phyloP scores from a whole-genome alignment of 2,329 filamentous ascomycete species.

The Sclerotinia subarctica region DNA sequence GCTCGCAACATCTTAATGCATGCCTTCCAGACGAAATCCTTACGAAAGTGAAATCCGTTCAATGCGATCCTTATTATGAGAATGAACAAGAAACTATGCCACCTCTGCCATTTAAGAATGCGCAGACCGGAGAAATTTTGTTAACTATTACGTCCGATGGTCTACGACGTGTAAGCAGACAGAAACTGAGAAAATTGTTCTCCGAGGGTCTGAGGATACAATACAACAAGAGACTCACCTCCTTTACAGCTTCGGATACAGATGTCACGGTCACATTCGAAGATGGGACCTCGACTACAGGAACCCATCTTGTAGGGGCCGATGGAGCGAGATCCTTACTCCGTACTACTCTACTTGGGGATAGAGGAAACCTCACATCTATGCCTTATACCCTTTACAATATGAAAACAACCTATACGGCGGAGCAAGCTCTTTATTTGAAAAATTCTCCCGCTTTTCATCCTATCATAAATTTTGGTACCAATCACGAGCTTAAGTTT shows the following conservation, averaged over 20 bases:
- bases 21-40: slow-evolving; percentile 13
- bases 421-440: slow-evolving; percentile 15
- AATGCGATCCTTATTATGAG: background rate
- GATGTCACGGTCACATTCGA: slow-evolving; percentile 1
- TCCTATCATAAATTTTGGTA: slow-evolving; percentile 16
- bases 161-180: slow-evolving; percentile 1
- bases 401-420: slow-evolving; percentile 4
- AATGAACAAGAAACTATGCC: background rate
- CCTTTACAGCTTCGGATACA: background rate
- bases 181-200: slow-evolving; percentile 11
- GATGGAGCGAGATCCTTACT: slow-evolving; percentile 41
- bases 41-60: background rate
- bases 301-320: slow-evolving; percentile 41
- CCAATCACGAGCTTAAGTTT: background rate
- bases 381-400: slow-evolving; percentile 3
- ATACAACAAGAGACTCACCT: background rate
- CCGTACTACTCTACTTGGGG: slow-evolving; percentile 25
- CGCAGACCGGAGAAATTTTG: slow-evolving; percentile 1
- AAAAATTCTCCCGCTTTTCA: slow-evolving; percentile 25
- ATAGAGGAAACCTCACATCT: slow-evolving; percentile 25
- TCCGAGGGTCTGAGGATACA: slow-evolving; percentile 4
- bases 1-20: background rate
- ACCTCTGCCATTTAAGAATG: background rate
- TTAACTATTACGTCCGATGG: background rate
- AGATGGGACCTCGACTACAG: slow-evolving; percentile 23